A percentile compares a stretch with the other conserved stretches of the same genome.
Conservation (phyloP, 495 filamentous ascomycete genomes). For the Poronia punctata region DNA sequence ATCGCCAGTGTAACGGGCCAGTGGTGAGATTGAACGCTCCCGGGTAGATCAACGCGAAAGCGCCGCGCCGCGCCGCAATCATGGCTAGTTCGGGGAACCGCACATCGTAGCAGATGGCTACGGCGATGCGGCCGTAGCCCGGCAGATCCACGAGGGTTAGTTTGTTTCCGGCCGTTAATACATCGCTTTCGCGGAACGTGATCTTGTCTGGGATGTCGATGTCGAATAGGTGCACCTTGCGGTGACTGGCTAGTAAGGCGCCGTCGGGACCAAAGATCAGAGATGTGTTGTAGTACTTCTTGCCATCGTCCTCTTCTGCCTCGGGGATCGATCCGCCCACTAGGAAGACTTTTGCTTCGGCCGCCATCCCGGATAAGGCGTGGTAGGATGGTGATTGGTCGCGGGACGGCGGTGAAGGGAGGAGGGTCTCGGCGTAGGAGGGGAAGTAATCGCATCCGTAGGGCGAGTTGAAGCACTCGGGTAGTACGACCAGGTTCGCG, state of each 20-base stretch:
- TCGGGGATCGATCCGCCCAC: constrained; percentile 94
- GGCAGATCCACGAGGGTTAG: constrained; percentile 76
- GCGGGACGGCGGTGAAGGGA: constrained; percentile 66
- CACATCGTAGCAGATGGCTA: constrained; percentile 96
- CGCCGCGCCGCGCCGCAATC: constrained; percentile 67
- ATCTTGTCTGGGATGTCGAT: constrained; percentile 97
- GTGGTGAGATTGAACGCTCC: constrained; percentile 95
- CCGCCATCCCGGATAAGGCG: constrained; percentile 71
- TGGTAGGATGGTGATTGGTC: constrained; percentile 75
- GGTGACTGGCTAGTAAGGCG: constrained; percentile 71
- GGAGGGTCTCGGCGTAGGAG: constrained; percentile 80
- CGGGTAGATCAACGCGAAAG: constrained; percentile 83
- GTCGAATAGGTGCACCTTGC: constrained; percentile 98
- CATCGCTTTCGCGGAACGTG: constrained; percentile 81
- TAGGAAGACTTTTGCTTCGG: constrained; percentile 67
- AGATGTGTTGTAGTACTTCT: constrained; percentile 87
- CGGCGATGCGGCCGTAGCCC: constrained; percentile 74
- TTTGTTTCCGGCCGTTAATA: constrained; percentile 74
- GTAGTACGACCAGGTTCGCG: constrained; percentile 65
- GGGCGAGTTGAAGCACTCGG: constrained; percentile 97
- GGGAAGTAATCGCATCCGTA: constrained; percentile 90
- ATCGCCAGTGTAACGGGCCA: constrained; percentile 82
- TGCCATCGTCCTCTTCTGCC: constrained; percentile 36
- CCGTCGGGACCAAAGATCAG: constrained; percentile 76
- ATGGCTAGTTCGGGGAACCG: constrained; percentile 92